Base-by-base conservation (phyloP, 164 flowering plant genomes). In the Buxus sempervirens region DNA sequence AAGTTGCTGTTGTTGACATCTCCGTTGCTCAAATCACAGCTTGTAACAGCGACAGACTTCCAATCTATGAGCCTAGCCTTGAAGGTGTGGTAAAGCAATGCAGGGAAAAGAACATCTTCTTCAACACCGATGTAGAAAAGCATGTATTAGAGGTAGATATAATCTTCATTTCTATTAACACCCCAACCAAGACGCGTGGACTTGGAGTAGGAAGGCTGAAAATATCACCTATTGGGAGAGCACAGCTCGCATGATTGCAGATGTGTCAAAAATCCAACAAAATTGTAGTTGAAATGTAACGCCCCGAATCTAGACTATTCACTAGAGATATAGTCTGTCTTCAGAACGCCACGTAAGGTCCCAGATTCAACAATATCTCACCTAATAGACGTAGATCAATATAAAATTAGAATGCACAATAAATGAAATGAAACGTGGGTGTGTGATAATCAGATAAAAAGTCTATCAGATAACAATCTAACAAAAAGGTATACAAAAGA, bases 141-240 rank as follows among this genome's bases (percentile, higher is more conserved):
- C 88, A 85, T 63, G 81, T 85, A 55, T 20, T 69, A 0, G 86
- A 83, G 65, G 85, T 86, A 8, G 85, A 82, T 68, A 84, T 84
- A 2, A 62, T 84, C 63, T 84, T 84, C 71, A 85, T 84, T 38
- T 84, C 87, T 0, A 84, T 83, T 15, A 84, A 84, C 75, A 84
- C 85, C 9, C 88, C 88, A 9, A 82, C 88, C 0, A 84, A 84
- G 54, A 79, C 81, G 7, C 75, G 58, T 0, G 85, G 88, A 54
- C 82, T 82, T 36, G 85, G 88, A 32, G 88, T 83, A 32, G 87
- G 87, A 84, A 84, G 59, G 87, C 87, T 66, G 87, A 85, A 24
- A 83, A 84, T 45, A 66, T 84, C 38, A 84, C 88, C 4, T 84
- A 82, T 25, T 84, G 88, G 88, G 88, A 84, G 73, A 84, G 84